These are phyloP conservation scores for Fusarium mangiferae DNA, from an alignment of 2,329 filamentous ascomycete species.

Conservation along the genomic window DNA sequence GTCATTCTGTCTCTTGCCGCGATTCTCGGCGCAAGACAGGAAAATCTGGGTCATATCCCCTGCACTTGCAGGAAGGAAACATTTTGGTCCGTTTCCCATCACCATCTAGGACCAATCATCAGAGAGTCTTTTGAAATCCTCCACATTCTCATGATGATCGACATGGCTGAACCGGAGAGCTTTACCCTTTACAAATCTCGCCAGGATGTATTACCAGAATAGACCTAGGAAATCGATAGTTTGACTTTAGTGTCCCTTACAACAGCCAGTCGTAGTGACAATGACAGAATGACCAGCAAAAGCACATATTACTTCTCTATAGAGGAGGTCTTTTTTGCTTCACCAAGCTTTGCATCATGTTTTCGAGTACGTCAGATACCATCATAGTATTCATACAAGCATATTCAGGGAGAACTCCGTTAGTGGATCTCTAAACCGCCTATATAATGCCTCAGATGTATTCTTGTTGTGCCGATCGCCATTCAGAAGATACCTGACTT, in stretches of 20 bases:
- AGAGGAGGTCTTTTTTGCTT: too few species aligned
- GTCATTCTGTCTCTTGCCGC: neutral
- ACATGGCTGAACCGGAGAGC: neutral
- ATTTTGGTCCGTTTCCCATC: neutral
- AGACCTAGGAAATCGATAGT: slow-evolving; percentile 11
- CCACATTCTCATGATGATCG: slow-evolving; percentile 7
- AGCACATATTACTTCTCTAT: neutral
- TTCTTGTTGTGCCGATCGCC: too few species aligned
- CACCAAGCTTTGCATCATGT: neutral
- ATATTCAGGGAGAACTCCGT: neutral
- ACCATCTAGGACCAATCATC: neutral
- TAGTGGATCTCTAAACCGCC: neutral
- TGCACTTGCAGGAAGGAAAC: neutral
- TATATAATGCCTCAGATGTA: neutral
- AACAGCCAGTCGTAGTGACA: neutral
- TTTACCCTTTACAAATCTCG: neutral
- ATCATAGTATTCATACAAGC: neutral
- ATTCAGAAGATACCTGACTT: too few species aligned
- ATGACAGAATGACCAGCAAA: neutral
- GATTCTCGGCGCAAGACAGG: neutral
- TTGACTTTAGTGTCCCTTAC: neutral
- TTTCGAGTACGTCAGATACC: slow-evolving; percentile 13
- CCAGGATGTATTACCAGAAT: neutral
- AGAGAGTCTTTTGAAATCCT: neutral
- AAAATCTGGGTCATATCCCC: neutral